Evolutionary conservation across 2,329 filamentous ascomycete genomes (phyloP).

Genomic region (Alternaria triticina): DNA sequence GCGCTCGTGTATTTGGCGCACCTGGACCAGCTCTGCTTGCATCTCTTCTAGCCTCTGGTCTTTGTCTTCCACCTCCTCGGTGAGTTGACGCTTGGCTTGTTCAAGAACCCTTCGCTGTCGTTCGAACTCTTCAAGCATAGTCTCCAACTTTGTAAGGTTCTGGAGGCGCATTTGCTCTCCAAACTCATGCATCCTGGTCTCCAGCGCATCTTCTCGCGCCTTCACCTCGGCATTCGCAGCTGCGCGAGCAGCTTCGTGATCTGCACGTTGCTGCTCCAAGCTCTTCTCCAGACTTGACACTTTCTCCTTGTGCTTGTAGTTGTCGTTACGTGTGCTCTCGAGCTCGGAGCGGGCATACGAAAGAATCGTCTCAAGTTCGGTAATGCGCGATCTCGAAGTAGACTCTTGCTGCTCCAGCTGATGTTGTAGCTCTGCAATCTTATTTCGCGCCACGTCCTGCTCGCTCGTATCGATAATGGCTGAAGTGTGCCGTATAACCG

Average conservation of each 20-base stretch:
- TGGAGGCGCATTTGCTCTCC: slow-evolving; percentile 36
- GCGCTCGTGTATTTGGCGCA: slow-evolving; percentile 1
- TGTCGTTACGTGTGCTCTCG: slow-evolving; percentile 34
- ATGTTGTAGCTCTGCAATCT: slow-evolving; percentile 33
- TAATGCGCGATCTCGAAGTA: slow-evolving; percentile 38
- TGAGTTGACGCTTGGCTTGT: slow-evolving; percentile 5
- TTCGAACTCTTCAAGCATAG: slow-evolving; percentile 27
- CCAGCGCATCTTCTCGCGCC: slow-evolving; percentile 28
- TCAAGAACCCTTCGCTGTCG: slow-evolving; percentile 4
- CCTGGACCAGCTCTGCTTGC: slow-evolving; percentile 1
- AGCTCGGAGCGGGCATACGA: slow-evolving; percentile 43
- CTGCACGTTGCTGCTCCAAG: slow-evolving; percentile 18
- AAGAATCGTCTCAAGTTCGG: slow-evolving; percentile 44
- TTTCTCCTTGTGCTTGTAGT: slow-evolving; percentile 39
- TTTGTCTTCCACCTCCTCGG: slow-evolving; percentile 7
- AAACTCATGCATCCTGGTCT: slow-evolving; percentile 32
- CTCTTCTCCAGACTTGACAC: slow-evolving; percentile 23
- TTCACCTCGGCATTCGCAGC: slow-evolving; percentile 21
- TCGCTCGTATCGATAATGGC: slow-evolving; percentile 18
- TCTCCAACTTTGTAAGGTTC: slow-evolving; percentile 33
- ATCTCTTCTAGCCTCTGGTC: slow-evolving; percentile 4
- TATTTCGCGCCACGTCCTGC: slow-evolving; percentile 18
- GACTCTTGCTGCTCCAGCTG: slow-evolving; percentile 38
- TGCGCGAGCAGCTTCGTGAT: slow-evolving; percentile 11
- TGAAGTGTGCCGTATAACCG: slow-evolving; percentile 40